Evolutionary conservation across 371 early-diverging fungal genomes (phyloP).

Genomic region (Lichtheimia hyalospora): DNA sequence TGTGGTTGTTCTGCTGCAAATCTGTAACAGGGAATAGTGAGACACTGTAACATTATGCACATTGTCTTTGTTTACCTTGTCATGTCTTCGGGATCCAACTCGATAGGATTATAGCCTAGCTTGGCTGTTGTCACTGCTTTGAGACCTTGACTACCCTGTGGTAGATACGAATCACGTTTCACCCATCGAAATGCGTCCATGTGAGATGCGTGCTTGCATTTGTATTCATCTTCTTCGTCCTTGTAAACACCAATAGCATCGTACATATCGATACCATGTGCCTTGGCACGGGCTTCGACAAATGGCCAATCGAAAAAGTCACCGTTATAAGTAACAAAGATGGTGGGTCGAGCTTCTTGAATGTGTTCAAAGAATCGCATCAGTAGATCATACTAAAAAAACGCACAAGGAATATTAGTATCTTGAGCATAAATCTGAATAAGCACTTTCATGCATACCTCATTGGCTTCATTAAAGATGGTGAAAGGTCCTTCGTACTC

Average conservation of each 20-base stretch:
- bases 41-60: neutral
- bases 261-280: slow-evolving; percentile 84
- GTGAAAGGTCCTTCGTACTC: slow-evolving; percentile 97
- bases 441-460: slow-evolving; percentile 47
- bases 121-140: slow-evolving; percentile 97
- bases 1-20: slow-evolving; percentile 96
- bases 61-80: slow-evolving; percentile 50
- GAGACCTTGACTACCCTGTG: slow-evolving; percentile 97
- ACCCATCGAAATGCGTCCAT: slow-evolving; percentile 99
- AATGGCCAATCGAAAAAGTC: slow-evolving; percentile 99
- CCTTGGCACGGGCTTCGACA: slow-evolving; percentile 85
- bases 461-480: slow-evolving; percentile 94
- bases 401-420: neutral
- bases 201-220: slow-evolving; percentile 90
- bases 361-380: slow-evolving; percentile 94
- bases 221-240: slow-evolving; percentile 86
- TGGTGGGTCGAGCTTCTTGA: slow-evolving; percentile 83
- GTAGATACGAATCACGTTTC: slow-evolving; percentile 98
- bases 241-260: slow-evolving; percentile 81
- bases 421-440: neutral
- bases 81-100: slow-evolving; percentile 99
- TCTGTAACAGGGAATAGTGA: slow-evolving; percentile 15
- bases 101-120: slow-evolving; percentile 98
- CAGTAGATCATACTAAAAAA: slow-evolving; percentile 62
- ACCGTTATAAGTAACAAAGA: slow-evolving; percentile 99